Base-by-base conservation (phyloP, 2,329 filamentous ascomycete genomes). In the Clonostachys byssicola region DNA sequence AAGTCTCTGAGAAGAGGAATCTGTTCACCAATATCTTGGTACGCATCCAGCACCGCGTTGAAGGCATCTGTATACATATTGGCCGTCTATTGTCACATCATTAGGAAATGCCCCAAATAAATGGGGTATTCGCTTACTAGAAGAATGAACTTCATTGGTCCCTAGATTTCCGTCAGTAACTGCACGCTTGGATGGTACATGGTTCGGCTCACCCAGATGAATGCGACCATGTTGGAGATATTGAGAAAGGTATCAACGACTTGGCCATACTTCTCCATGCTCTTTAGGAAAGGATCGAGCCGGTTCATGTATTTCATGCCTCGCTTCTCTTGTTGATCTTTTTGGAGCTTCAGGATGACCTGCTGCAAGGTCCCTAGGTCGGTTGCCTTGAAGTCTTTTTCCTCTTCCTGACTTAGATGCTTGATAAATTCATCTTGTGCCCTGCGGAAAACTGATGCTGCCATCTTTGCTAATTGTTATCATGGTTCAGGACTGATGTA, bases 151-250 rank as follows among this genome's bases (percentile, higher is more conserved):
- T 45, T 45, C 43, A 45, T 45, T 13, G 43, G 43, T 3, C 43
- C 43, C 42, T 44, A 20, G 12, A n/a, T 14, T 20, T 14, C 16
- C 5, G 23, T 30, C 2, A 30, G 23, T 6, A 39, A 39, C 4
- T 39, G 14, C 14, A 44, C 12, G 42, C 10, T 30, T 8, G 23
- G 3, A 30, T 30, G 23, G 23, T 9, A 30, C 7, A 30, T 5
- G 23, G 34, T n/a, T 12, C 17, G n/a, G 30, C 42, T 33, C 18
- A 44, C 42, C 56, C 77, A 77, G 2, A 62, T 77, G 38, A 57
- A 51, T 5, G 49, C 49, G 2, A 51, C 38, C 16, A 43, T 16
- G 2, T 49, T 44, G 6, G 42, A 47, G 5, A 42, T 38, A 34
- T 51, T 51, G n/a, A 51, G 30, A 20, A 51, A 51, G 5, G 45